Conservation (phyloP, 352 stramenopile genomes). For the Globisporangium yorkense region DNA sequence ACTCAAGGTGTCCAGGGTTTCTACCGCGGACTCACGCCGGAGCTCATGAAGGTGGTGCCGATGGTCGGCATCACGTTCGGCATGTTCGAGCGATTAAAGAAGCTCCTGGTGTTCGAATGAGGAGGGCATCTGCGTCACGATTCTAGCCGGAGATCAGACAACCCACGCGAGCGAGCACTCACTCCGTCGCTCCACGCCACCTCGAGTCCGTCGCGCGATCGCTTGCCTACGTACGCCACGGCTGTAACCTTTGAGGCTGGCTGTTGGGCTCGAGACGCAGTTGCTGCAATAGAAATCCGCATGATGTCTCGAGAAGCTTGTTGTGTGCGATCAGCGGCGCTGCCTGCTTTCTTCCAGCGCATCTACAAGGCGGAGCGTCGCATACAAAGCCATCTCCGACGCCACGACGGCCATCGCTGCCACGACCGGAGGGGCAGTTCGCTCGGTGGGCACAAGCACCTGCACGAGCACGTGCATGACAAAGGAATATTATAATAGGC, state of each 20-base stretch:
- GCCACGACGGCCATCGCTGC: background rate
- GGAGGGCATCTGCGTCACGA: background rate
- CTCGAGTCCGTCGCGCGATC: background rate
- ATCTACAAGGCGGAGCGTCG: background rate
- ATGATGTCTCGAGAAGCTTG: too few species aligned
- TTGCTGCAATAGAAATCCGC: conserved; percentile 6
- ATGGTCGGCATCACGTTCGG: conserved; percentile 97
- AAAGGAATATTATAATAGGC: background rate
- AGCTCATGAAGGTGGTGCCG: conserved; percentile 96
- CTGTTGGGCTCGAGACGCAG: background rate
- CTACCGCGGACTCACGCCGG: conserved; percentile 88
- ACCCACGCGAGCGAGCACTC: background rate
- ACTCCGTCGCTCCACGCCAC: too few species aligned
- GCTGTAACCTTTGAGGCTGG: background rate
- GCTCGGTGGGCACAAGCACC: too few species aligned
- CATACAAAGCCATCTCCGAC: background rate
- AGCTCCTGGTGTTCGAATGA: conserved; percentile 80
- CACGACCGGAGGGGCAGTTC: background rate
- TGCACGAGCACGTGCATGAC: background rate
- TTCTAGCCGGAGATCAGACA: background rate
- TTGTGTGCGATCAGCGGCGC: too few species aligned
- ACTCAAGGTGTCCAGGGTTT: conserved; percentile 78
- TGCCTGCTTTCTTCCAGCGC: too few species aligned
- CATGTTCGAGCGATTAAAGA: conserved; percentile 94
- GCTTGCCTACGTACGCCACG: too few species aligned